phyloP scores from a whole-genome alignment of 202 grass and related monocot species.

The Digitaria exilis region DNA sequence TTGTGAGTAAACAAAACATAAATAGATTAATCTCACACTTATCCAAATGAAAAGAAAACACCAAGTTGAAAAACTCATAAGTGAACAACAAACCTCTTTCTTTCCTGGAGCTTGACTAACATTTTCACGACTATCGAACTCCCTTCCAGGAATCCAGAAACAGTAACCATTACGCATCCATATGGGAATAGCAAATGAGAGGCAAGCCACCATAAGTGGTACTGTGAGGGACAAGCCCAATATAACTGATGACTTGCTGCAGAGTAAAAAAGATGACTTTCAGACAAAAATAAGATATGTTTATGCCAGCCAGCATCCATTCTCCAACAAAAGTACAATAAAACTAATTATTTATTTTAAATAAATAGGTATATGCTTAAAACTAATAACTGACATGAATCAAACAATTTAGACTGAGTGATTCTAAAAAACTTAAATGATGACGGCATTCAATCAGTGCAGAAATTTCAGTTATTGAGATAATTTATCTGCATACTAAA shows the following conservation, averaged over 20 bases:
- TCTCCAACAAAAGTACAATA: not conserved
- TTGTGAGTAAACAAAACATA: slow-evolving; percentile 7
- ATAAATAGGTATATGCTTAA: not conserved
- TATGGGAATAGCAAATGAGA: slow-evolving; percentile 88
- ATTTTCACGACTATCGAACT: slow-evolving; percentile 71
- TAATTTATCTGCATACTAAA: not conserved
- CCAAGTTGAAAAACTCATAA: slow-evolving; percentile 20
- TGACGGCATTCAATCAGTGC: not conserved
- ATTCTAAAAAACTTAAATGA: not conserved
- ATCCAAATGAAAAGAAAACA: slow-evolving; percentile 6
- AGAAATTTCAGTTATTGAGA: not conserved
- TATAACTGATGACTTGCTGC: slow-evolving; percentile 99
- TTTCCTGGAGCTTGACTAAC: slow-evolving; percentile 58
- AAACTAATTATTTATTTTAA: slow-evolving; percentile 17
- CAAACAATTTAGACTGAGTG: not conserved
- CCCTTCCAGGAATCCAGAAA: slow-evolving; percentile 74
- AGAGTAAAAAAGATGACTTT: slow-evolving; percentile 43
- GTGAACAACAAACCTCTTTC: slow-evolving; percentile 72
- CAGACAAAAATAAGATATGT: slow-evolving; percentile 24
- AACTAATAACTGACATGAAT: not conserved
- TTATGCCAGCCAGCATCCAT: slow-evolving; percentile 12
- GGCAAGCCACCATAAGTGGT: slow-evolving; percentile 95
- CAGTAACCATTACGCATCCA: slow-evolving; percentile 84
- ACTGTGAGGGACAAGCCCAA: slow-evolving; percentile 84
- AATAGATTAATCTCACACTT: not conserved